Conservation (phyloP, 345 rosid species). For the Linum trigynum region DNA sequence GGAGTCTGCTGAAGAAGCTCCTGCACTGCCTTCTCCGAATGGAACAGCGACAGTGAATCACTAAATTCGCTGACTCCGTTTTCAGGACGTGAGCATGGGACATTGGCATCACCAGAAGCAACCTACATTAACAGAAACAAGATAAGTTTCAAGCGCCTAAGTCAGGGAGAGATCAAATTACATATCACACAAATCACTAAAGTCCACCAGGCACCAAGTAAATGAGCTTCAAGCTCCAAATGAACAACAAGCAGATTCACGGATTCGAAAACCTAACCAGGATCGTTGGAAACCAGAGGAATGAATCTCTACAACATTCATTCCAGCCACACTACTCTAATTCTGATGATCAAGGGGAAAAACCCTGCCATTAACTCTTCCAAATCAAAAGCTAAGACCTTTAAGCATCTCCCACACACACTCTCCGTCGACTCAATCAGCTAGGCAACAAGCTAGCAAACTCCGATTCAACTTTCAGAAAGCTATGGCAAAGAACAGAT, state of each 20-base stretch:
- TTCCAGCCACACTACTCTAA: neutral
- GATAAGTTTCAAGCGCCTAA: neutral
- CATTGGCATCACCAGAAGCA: slow-evolving; percentile 39
- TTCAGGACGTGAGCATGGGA: slow-evolving; percentile 32
- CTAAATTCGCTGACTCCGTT: slow-evolving; percentile 37
- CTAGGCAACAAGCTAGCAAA: neutral
- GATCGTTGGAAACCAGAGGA: neutral
- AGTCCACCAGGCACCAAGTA: neutral
- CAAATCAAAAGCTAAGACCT: neutral
- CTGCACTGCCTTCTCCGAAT: slow-evolving; percentile 81
- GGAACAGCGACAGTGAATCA: slow-evolving; percentile 40
- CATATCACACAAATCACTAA: neutral
- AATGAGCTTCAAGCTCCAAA: neutral
- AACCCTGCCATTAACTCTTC: neutral
- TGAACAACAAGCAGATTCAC: neutral
- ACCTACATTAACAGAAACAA: slow-evolving; percentile 24
- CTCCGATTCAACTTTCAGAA: neutral
- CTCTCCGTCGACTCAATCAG: neutral
- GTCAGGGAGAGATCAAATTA: neutral
- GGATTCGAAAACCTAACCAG: neutral
- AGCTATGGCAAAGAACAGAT: neutral
- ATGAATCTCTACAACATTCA: too few species aligned
- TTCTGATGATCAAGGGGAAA: too few species aligned
- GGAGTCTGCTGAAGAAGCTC: slow-evolving; percentile 83
- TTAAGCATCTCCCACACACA: neutral